A percentile compares a stretch with the other conserved stretches of the same genome.
Conservation (phyloP, 2,329 filamentous ascomycete species). For the Lachnellula suecica region DNA sequence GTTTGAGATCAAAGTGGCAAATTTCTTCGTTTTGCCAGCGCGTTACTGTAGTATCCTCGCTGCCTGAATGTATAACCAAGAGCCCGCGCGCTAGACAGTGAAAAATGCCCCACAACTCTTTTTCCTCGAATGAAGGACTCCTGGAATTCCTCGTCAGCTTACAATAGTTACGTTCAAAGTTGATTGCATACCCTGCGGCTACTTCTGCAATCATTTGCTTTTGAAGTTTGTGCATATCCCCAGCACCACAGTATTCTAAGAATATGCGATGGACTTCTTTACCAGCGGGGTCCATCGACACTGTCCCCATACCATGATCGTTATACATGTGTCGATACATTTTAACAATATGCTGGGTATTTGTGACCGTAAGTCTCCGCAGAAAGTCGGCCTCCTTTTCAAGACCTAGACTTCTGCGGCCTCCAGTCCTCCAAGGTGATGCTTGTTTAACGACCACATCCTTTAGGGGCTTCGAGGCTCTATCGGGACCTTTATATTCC, state of each 20-base stretch:
- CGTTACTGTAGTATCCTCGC: neutral
- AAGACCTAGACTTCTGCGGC: neutral
- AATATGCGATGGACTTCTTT: slow-evolving; percentile 10
- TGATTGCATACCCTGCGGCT: neutral
- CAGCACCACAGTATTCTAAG: slow-evolving; percentile 9
- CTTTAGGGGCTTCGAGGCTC: neutral
- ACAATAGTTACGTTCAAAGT: neutral
- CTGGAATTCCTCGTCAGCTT: too few relatives aligned
- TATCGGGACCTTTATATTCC: slow-evolving; percentile 1
- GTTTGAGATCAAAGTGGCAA: slow-evolving; percentile 14
- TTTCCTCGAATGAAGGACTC: neutral
- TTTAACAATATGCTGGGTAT: slow-evolving; percentile 4
- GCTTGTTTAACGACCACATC: slow-evolving; percentile 4
- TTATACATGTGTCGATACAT: slow-evolving; percentile 7
- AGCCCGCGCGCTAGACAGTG: slow-evolving; percentile 9
- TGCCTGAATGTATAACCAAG: slow-evolving; percentile 3
- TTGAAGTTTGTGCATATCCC: neutral
- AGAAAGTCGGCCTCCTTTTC: neutral
- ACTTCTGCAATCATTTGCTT: neutral
- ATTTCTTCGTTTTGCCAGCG: slow-evolving; percentile 9
- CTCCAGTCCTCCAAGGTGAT: neutral
- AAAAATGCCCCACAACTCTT: slow-evolving; percentile 5
- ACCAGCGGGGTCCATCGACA: neutral
- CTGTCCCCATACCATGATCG: neutral
- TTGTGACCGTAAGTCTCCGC: neutral